phyloP scores from a whole-genome alignment of 768 basidiomycete genomes.

The Pluteus cervinus region DNA sequence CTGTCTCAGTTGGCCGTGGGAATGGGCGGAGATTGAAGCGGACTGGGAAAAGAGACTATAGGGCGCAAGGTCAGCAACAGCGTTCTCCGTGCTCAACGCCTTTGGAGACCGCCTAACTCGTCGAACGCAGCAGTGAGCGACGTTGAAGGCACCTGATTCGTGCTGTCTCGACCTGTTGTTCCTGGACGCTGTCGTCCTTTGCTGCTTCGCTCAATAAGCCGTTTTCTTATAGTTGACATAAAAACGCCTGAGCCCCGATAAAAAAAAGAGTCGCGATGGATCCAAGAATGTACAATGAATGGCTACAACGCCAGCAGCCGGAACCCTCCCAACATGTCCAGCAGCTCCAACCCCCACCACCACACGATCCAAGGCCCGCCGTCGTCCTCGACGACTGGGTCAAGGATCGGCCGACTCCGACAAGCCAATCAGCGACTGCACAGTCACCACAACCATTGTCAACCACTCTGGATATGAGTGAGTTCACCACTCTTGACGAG shows the following conservation, averaged over 20 bases:
- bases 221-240: conserved; percentile 24
- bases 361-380: conserved; percentile 17
- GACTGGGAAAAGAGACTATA: conserved; percentile 17
- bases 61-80: conserved; percentile 8
- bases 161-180: conserved; percentile 18
- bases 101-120: conserved; percentile 21
- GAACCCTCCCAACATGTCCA: conserved; percentile 25
- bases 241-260: conserved; percentile 20
- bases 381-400: conserved; percentile 35
- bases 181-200: conserved; percentile 14
- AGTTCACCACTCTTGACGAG: conserved; percentile 35
- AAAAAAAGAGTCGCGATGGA: conserved; percentile 32
- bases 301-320: conserved; percentile 33
- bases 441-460: conserved; percentile 18
- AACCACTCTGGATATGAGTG: conserved; percentile 31
- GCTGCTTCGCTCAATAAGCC: conserved; percentile 21
- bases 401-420: conserved; percentile 32
- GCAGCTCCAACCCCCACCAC: conserved; percentile 23
- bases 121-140: conserved; percentile 15
- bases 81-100: conserved; percentile 15
- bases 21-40: conserved; percentile 27
- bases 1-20: conserved; percentile 35
- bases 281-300: conserved; percentile 36
- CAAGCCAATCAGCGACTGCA: conserved; percentile 14
- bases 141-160: conserved; percentile 17